Conservation (phyloP, 2,329 filamentous ascomycete species). For the Fusarium torreyae region DNA sequence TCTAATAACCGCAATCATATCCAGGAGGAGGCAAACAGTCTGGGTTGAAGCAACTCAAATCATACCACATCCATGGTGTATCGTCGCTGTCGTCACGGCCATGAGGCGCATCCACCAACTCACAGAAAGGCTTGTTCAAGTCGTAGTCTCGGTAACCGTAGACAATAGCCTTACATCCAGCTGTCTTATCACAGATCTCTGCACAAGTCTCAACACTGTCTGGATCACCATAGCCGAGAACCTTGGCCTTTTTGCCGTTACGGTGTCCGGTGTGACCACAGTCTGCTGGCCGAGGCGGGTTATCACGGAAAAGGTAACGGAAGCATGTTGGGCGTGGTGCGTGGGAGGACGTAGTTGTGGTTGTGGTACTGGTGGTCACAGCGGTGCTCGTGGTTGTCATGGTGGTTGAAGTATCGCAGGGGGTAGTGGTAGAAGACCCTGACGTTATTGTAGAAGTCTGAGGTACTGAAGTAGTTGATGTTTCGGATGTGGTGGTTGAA, state of each 20-base stretch:
- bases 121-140: conserved; percentile 36
- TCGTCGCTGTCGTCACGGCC: conserved; percentile 31
- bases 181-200: conserved; percentile 31
- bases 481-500: conserved; percentile 3
- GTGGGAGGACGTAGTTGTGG: conserved; percentile 9
- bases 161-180: conserved; percentile 27
- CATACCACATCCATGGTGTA: conserved; percentile 32
- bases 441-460: conserved; percentile 1
- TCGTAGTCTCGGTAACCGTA: conserved; percentile 33
- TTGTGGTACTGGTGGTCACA: background rate
- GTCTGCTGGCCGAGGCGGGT: conserved; percentile 13
- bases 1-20: conserved; percentile 31
- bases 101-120: conserved; percentile 17
- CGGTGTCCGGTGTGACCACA: conserved; percentile 27
- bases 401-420: background rate
- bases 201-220: conserved; percentile 36
- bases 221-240: conserved; percentile 30
- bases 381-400: conserved; percentile 18
- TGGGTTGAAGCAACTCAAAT: conserved; percentile 36
- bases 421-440: conserved; percentile 9
- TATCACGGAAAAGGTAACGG: conserved; percentile 31
- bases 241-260: conserved; percentile 21
- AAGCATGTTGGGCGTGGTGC: conserved; percentile 31
- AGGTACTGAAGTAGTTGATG: background rate
- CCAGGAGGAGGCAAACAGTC: conserved; percentile 29